phyloP scores from a whole-genome alignment of 139 green algal species.

The Chlorella sp. region DNA sequence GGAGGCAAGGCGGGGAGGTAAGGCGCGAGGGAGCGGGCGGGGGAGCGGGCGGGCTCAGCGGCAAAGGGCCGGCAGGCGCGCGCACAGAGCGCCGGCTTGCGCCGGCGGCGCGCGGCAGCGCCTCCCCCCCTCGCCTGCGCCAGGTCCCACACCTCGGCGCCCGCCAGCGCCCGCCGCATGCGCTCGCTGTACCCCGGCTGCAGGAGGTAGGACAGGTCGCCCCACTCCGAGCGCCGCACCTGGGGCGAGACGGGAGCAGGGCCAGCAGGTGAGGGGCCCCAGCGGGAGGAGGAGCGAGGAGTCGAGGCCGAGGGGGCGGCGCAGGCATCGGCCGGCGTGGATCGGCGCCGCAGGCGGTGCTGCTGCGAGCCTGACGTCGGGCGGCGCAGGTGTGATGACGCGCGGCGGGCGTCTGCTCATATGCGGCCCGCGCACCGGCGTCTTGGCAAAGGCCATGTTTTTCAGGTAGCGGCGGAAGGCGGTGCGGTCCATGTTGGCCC shows the following conservation, averaged over 20 bases:
- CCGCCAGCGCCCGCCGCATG: not conserved
- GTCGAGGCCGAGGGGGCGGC: too few relatives aligned
- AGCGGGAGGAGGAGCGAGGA: too few relatives aligned
- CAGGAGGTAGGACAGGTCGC: conserved; percentile 37
- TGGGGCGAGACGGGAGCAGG: not conserved
- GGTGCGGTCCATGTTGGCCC: conserved; percentile 51
- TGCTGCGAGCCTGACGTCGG: too few relatives aligned
- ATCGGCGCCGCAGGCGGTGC: too few relatives aligned
- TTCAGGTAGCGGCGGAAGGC: conserved; percentile 38
- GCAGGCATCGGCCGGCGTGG: too few relatives aligned
- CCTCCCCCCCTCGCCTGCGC: not conserved
- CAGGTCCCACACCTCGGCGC: not conserved
- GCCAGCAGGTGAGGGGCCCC: too few relatives aligned
- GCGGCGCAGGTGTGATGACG: too few relatives aligned
- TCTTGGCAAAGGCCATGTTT: conserved; percentile 34
- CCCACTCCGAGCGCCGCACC: conserved; percentile 22
- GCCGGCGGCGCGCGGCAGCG: not conserved
- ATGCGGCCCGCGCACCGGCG: conserved; percentile 3
- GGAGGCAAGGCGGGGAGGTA: too few relatives aligned
- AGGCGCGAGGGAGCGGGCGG: too few relatives aligned
- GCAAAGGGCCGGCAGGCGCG: not conserved
- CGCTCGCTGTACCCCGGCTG: conserved; percentile 7
- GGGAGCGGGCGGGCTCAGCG: too few relatives aligned
- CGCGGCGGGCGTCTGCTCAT: conserved; percentile 3
- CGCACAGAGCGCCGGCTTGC: not conserved